A percentile compares a stretch with the other conserved stretches of the same genome.
Conservation (phyloP, 192 early-diverging fungal genomes). For the Helicostylum pulchrum region DNA sequence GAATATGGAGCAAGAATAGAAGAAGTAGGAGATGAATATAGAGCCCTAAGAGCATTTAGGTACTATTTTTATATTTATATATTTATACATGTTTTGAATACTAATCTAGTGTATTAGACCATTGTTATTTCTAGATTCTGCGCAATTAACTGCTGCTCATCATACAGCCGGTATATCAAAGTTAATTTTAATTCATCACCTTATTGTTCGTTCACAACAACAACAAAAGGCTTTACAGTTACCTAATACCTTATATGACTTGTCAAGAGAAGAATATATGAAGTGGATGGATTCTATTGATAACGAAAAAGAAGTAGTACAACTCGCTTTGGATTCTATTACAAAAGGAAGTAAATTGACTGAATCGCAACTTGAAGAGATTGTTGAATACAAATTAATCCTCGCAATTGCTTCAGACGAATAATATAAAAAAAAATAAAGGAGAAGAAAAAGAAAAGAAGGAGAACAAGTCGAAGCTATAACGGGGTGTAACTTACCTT, state of each 20-base stretch:
- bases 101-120: slow-evolving; percentile 35
- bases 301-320: slow-evolving; percentile 41
- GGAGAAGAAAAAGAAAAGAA: neutral
- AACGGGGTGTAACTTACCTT: neutral
- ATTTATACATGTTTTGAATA: neutral
- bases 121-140: slow-evolving; percentile 61
- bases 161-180: slow-evolving; percentile 48
- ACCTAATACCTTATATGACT: slow-evolving; percentile 53
- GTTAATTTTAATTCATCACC: slow-evolving; percentile 58
- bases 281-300: slow-evolving; percentile 64
- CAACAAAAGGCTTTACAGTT: slow-evolving; percentile 37
- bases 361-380: slow-evolving; percentile 19
- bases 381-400: slow-evolving; percentile 32
- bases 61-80: slow-evolving; percentile 17
- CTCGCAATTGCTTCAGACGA: slow-evolving; percentile 18
- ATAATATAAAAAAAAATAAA: slow-evolving; percentile 9
- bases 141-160: slow-evolving; percentile 47
- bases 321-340: slow-evolving; percentile 35
- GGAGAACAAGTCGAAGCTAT: neutral
- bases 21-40: slow-evolving; percentile 54
- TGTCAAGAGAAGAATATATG: slow-evolving; percentile 61
- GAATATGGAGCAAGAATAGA: slow-evolving; percentile 58
- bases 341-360: slow-evolving; percentile 23
- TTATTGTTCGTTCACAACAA: slow-evolving; percentile 54
- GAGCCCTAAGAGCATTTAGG: slow-evolving; percentile 58